These are phyloP conservation scores for Nakazawaea holstii DNA, from an alignment of 805 yeast genomes.

Conservation along the genomic window DNA sequence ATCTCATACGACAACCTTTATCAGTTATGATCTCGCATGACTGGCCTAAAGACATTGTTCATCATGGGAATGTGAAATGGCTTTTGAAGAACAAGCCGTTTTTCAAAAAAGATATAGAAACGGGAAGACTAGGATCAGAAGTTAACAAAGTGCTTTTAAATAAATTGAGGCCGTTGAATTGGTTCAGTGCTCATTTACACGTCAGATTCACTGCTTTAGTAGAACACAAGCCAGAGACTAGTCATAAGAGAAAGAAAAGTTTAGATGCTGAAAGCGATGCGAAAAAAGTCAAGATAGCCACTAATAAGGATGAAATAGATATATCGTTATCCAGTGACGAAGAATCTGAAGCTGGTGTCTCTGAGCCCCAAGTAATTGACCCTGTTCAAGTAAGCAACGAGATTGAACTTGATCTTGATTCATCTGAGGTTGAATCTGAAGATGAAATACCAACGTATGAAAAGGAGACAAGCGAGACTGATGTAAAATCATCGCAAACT, in stretches of 20 bases:
- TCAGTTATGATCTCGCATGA: conserved; percentile 79
- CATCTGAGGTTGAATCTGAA: neutral
- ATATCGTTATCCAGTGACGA: conserved; percentile 16
- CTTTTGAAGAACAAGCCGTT: conserved; percentile 60
- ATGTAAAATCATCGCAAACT: neutral
- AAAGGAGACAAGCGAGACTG: neutral
- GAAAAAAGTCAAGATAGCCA: conserved; percentile 7
- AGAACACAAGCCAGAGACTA: conserved; percentile 15
- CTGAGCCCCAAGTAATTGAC: neutral
- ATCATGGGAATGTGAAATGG: conserved; percentile 49
- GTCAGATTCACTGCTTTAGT: conserved; percentile 60
- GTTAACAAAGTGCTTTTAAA: conserved; percentile 51
- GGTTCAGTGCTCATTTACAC: conserved; percentile 93
- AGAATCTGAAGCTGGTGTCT: conserved; percentile 15
- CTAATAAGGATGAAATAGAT: conserved; percentile 23
- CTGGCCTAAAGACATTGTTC: conserved; percentile 84
- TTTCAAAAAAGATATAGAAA: conserved; percentile 57
- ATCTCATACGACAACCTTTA: conserved; percentile 28
- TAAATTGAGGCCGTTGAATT: conserved; percentile 54
- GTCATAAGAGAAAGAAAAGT: conserved; percentile 11
- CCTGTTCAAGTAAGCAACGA: neutral
- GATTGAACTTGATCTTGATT: neutral
- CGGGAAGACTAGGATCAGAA: conserved; percentile 67
- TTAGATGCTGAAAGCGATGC: conserved; percentile 1
- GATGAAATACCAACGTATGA: conserved; percentile 5